Base-by-base conservation (phyloP, 148 eudicot genomes). In the Cornus kousa region DNA sequence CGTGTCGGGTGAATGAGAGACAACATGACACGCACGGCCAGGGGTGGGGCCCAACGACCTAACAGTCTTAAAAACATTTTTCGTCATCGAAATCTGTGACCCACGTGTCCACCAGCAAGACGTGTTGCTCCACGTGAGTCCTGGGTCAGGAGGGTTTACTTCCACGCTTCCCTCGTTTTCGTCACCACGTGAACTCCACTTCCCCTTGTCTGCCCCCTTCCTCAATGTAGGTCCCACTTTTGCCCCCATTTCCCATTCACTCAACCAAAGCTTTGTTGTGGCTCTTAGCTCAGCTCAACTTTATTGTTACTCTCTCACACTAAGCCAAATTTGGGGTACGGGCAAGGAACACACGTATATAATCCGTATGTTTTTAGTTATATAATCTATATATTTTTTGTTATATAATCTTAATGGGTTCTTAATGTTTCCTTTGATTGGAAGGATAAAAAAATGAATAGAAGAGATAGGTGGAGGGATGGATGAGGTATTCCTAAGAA, bases 51-150 rank as follows among this genome's bases (percentile, higher is more conserved):
- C 22, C 74, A 46, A 65, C 2, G 5, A 70, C 68, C 4, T 2
- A 28, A 66, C 71, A 33, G 23, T 32, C 31, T 8, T 16, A 31
- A 74, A 57, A 13, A 6, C 40, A 67, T 65, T 76, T 40, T 16
- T 33, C 22, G 6, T 50, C 75, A 79, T 40, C 24, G 81, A 65
- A 40, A 73, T 32, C 24, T 31, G 72, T 70, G 71, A 79, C 22
- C 70, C 81, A 79, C 76, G 81, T 79, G 81, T 72, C 59, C 5
- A 12, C 77, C 81, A 72, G 71, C 71, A 73, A 39, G 69, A 64
- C 75, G 60, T 79, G 81, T 64, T 70, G 74, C 69, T 55, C 68
- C 80, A 78, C 80, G 80, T 78, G 80, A 78, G 80, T 22, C 35
- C 31, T 68, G 74, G 65, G 40, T 17, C 23, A 20, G 32, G 60